Percentiles rank a stretch among this genome's conserved stretches.
Conservation (phyloP, 148 eudicot species). For the Arctostaphylos glauca region DNA sequence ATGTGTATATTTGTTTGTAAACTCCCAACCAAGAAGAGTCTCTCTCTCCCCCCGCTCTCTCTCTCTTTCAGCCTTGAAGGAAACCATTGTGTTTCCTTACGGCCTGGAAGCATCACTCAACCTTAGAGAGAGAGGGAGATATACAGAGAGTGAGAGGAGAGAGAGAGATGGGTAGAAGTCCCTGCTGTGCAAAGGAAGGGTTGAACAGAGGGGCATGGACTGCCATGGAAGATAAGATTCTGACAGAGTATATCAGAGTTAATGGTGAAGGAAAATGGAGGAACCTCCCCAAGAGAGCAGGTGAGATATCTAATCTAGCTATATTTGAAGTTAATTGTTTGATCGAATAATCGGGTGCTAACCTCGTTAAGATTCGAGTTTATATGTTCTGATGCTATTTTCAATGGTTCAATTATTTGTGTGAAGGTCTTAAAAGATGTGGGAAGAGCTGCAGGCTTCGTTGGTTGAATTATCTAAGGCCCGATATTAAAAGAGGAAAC, state of each 20-base stretch:
- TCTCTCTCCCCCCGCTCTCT: background rate
- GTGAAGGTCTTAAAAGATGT: slow-evolving; percentile 36
- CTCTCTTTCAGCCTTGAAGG: slow-evolving; percentile 1
- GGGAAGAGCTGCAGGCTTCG: slow-evolving; percentile 46
- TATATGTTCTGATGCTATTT: background rate
- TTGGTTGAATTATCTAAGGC: slow-evolving; percentile 39
- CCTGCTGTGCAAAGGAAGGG: slow-evolving; percentile 15
- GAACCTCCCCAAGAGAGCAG: slow-evolving; percentile 19
- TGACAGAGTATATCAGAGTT: slow-evolving; percentile 6
- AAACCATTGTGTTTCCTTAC: background rate
- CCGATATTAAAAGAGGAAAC: slow-evolving; percentile 44
- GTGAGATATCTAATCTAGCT: background rate
- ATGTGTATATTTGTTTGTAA: background rate
- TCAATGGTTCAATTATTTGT: background rate
- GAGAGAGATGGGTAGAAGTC: slow-evolving; percentile 19
- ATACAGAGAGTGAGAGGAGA: background rate
- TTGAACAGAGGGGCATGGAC: slow-evolving; percentile 22
- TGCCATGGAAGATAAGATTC: slow-evolving; percentile 9
- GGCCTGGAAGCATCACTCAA: background rate
- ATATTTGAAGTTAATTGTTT: background rate
- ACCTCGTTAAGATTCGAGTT: too few species aligned
- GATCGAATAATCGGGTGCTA: too few species aligned
- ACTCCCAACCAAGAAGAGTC: background rate
- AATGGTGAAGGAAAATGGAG: slow-evolving; percentile 22
- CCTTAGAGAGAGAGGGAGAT: background rate